Base-by-base conservation (phyloP, 1,284 basidiomycete species). In the Vanrija pseudolonga region DNA sequence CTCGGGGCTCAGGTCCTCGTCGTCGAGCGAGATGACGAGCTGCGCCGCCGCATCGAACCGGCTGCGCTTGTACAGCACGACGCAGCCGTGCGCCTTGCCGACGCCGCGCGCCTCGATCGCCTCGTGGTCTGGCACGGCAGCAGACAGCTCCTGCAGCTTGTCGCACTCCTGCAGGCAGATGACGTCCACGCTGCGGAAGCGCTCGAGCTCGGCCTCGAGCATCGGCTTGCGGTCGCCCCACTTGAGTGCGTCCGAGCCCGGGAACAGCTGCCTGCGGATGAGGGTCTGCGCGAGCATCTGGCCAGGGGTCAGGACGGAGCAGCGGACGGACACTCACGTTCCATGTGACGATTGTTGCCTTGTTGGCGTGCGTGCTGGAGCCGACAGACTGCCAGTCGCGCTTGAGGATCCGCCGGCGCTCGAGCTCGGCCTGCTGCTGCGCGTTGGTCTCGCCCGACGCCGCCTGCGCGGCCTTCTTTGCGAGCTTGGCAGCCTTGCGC, bases 41-140 rank as follows among this genome's bases (percentile, higher is more conserved):
- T 37, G 24, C 32, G 74, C 79, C 18, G 80, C 59, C 51, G 80
- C 76, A 11, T 71, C 73, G 67, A 83, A 90, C n/a, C 74, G 62
- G 28, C 77, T 68, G 18, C 76, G 75, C 52, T 83, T 83, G 74
- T 84, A 90, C 2, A 87, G 84, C 57, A 94, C 83, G 50, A 92
- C 82, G 68, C 88, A 87, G 3, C 91, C 91, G 63, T 95, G 91
- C 45, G 82, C 82, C 76, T 94, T 94, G 14, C 77, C 77, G 24
- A 80, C 82, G 7, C 89, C 90, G 32, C 81, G 79, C 3, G 83
- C 84, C 69, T 84, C 85, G 45, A 84, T 78, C 65, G 83, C 74
- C 9, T 76, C 71, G 68, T 73, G 68, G 26, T 64, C 70, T 1
- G 69, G 72, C 4, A 72, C 84, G 82, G 80, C 85, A 70, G 36